Evolutionary conservation across 768 basidiomycete species (phyloP).

Genomic region (Russula vinacea): DNA sequence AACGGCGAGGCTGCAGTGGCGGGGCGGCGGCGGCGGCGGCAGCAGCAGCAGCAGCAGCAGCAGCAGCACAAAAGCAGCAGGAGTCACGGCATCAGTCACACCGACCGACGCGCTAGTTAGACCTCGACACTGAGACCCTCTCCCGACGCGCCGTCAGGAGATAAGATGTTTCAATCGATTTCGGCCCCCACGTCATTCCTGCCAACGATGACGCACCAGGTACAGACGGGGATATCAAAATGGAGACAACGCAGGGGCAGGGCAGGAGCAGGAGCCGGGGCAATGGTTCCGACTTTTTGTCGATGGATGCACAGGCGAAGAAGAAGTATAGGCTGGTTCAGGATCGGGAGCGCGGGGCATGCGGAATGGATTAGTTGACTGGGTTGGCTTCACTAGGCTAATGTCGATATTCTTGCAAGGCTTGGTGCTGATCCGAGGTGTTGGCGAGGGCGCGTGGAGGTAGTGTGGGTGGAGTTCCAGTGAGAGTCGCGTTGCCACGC

Average conservation of each 20-base stretch:
- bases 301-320: slow-evolving; percentile 49
- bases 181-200: slow-evolving; percentile 47
- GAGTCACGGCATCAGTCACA: too few species aligned
- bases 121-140: slow-evolving; percentile 45
- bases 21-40: slow-evolving; percentile 36
- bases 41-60: too few species aligned
- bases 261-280: too few species aligned
- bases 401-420: too few species aligned
- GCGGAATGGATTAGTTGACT: slow-evolving; percentile 59
- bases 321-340: slow-evolving; percentile 66
- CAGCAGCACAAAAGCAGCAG: too few species aligned
- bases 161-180: slow-evolving; percentile 49
- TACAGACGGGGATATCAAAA: slow-evolving; percentile 12
- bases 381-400: too few species aligned
- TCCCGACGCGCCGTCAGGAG: slow-evolving; percentile 10
- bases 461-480: too few species aligned
- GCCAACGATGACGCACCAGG: too few species aligned
- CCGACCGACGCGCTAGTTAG: slow-evolving; percentile 71
- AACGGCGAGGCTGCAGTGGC: too few species aligned
- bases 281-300: slow-evolving; percentile 35
- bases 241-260: slow-evolving; percentile 25
- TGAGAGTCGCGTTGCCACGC: too few species aligned
- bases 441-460: too few species aligned
- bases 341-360: slow-evolving; percentile 61
- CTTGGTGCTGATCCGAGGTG: too few species aligned